These are phyloP conservation scores for Microcera coccophila DNA, from an alignment of 2,329 filamentous ascomycete species.

Conservation along the genomic window DNA sequence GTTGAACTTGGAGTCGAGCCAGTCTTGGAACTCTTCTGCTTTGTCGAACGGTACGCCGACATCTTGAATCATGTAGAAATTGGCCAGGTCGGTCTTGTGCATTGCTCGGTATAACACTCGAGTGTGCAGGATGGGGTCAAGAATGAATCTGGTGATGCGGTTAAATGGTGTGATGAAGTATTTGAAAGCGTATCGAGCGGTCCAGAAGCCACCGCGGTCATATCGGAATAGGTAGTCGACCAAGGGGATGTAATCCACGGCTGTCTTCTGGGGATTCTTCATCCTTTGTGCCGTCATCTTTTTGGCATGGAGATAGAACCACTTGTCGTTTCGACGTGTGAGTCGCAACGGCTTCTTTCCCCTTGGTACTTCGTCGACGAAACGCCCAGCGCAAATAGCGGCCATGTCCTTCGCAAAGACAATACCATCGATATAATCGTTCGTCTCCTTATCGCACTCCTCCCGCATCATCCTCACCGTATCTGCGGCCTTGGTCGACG, in stretches of 20 bases:
- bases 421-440: slow-evolving; percentile 68
- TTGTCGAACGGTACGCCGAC: slow-evolving; percentile 48
- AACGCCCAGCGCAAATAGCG: slow-evolving; percentile 57
- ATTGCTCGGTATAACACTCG: slow-evolving; percentile 63
- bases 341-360: slow-evolving; percentile 43
- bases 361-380: slow-evolving; percentile 46
- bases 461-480: slow-evolving; percentile 43
- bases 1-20: slow-evolving; percentile 42
- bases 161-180: slow-evolving; percentile 67
- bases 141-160: slow-evolving; percentile 54
- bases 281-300: slow-evolving; percentile 10
- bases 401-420: slow-evolving; percentile 54
- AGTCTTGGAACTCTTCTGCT: slow-evolving; percentile 44
- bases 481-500: slow-evolving; percentile 38
- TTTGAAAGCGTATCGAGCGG: slow-evolving; percentile 56
- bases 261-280: slow-evolving; percentile 9
- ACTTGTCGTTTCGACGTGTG: slow-evolving; percentile 58
- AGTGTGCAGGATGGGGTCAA: slow-evolving; percentile 61
- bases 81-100: slow-evolving; percentile 57
- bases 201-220: slow-evolving; percentile 68
- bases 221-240: slow-evolving; percentile 68
- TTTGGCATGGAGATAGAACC: slow-evolving; percentile 68
- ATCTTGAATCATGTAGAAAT: slow-evolving; percentile 63
- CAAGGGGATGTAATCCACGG: slow-evolving; percentile 55
- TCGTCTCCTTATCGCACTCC: slow-evolving; percentile 35